phyloP scores from a whole-genome alignment of 1,284 basidiomycete genomes.

The Schizophyllum amplum region DNA sequence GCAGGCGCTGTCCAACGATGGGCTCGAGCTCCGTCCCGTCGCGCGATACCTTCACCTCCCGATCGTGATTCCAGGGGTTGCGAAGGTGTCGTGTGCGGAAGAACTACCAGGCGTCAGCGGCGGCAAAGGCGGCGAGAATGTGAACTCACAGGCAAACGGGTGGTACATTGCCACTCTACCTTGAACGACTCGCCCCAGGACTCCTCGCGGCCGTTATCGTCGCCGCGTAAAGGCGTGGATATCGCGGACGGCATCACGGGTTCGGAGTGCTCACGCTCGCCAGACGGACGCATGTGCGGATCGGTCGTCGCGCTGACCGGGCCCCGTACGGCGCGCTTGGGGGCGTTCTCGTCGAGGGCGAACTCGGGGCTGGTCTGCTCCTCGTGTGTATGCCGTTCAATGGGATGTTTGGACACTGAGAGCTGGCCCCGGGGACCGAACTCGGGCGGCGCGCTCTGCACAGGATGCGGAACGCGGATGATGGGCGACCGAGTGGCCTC shows the following conservation, averaged over 20 bases:
- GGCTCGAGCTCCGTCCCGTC: constrained; percentile 93
- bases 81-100: constrained; percentile 70
- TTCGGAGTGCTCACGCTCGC: neutral
- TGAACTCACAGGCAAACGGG: constrained; percentile 43
- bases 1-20: constrained; percentile 58
- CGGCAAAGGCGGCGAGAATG: neutral
- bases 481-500: constrained; percentile 44
- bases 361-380: constrained; percentile 12
- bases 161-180: constrained; percentile 78
- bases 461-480: constrained; percentile 30
- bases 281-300: neutral
- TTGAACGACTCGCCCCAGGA: constrained; percentile 74
- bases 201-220: constrained; percentile 19
- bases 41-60: constrained; percentile 86
- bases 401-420: neutral
- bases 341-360: constrained; percentile 34
- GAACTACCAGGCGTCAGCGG: constrained; percentile 31
- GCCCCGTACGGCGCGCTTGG: constrained; percentile 25
- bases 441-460: constrained; percentile 22
- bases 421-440: constrained; percentile 24
- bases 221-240: constrained; percentile 4
- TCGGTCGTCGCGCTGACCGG: constrained; percentile 8
- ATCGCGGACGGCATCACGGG: neutral
- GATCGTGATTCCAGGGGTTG: constrained; percentile 90
- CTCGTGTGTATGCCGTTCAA: constrained; percentile 14